Conservation (phyloP, 2,329 filamentous ascomycete genomes). For the Anthostomella pinea region DNA sequence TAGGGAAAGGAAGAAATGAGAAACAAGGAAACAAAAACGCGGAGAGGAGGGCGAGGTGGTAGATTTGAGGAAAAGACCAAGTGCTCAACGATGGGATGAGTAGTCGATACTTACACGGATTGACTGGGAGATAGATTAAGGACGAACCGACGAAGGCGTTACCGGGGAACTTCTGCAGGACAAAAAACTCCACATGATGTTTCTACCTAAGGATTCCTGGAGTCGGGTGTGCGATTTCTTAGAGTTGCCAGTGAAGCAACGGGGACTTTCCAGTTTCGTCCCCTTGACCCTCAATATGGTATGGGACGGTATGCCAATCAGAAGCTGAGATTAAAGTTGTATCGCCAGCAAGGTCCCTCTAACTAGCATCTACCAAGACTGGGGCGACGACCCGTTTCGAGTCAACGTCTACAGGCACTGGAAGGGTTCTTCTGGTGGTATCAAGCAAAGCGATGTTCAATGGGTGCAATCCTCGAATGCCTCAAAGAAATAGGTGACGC, state of each 20-base stretch:
- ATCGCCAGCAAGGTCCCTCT: conserved; percentile 18
- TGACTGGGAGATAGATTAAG: conserved; percentile 19
- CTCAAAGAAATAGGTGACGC: conserved; percentile 18
- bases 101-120: conserved; percentile 24
- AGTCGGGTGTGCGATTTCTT: too few relatives aligned
- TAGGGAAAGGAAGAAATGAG: conserved; percentile 17
- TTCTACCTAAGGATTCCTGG: too few relatives aligned
- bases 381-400: conserved; percentile 28
- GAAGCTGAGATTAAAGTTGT: conserved; percentile 8
- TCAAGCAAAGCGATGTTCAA: conserved; percentile 16
- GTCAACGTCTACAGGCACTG: conserved; percentile 19
- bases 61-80: conserved; percentile 10
- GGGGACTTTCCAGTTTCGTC: too few relatives aligned
- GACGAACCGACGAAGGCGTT: too few relatives aligned
- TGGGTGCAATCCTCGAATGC: conserved; percentile 23
- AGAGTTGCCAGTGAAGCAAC: too few relatives aligned
- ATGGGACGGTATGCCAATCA: too few relatives aligned
- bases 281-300: too few relatives aligned
- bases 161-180: too few relatives aligned
- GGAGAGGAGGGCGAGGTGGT: conserved; percentile 14
- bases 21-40: conserved; percentile 12
- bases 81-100: conserved; percentile 12
- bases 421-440: conserved; percentile 10
- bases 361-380: conserved; percentile 22
- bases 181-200: too few relatives aligned